Base-by-base conservation (phyloP, 2,329 filamentous ascomycete species). In the Aspergillus ustus region DNA sequence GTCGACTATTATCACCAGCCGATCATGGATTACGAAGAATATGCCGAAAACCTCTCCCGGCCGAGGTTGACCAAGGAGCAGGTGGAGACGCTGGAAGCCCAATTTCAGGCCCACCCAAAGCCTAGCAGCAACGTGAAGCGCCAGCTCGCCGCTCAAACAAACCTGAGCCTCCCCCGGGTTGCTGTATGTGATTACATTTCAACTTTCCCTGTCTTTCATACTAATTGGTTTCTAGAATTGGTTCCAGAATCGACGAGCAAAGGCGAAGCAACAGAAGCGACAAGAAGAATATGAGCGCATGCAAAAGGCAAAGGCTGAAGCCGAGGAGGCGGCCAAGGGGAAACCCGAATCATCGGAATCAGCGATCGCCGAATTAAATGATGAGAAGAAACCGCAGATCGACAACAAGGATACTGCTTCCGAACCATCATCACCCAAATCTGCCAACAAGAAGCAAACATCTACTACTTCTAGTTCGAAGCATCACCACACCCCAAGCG, bases 171-270 rank as follows among this genome's bases (percentile, higher is more conserved):
- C 46, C 80, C 78, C 45, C 77, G 81, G 59, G 81, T 83, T 67
- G 81, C 81, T 61, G 81, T 83, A 74, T 64, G 81, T 79, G 51
- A 60, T 51, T 25, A 43, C 13, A 37, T 48, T 37, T 31, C 44
- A 9, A 20, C 15, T 37, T 43, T 44, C 48, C 25, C 28, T 29
- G 15, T 15, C 5, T 43, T 20, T 8, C 17, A 46, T 63, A 60
- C 63, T 66, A 64, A 62, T 63, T 55, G 34, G 52, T 53, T 1
- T 45, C 15, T 19, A 83, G 81, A 83, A 83, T 63, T 83, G 81
- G 81, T 83, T 83, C 67, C 81, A 83, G 65, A 83, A 83, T 65
- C 77, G 81, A 62, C 78, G 81, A 51, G 81, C 81, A 59, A 83
- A 83, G 66, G 81, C 81, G 53, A 83, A 83, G 67, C 81, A 83